Percentiles rank a stretch among this genome's conserved stretches.
These are phyloP conservation scores for Cronartium quercuum DNA, from an alignment of 1,284 basidiomycete species.

Conservation along the genomic window DNA sequence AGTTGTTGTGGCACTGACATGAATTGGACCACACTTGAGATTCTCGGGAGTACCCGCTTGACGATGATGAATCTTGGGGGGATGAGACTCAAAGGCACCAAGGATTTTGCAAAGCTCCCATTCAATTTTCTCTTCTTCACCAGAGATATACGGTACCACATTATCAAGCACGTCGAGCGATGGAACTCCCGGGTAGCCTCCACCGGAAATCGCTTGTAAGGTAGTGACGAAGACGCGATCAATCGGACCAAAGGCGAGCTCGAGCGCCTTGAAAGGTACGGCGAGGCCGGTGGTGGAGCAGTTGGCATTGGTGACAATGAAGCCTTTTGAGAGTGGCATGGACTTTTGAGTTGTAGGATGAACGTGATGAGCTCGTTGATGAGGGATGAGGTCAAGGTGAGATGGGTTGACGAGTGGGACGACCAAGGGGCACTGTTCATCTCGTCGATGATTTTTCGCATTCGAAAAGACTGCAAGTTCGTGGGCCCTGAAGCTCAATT, in stretches of 20 bases:
- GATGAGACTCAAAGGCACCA: constrained; percentile 59
- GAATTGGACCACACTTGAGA: constrained; percentile 69
- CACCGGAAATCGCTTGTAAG: constrained; percentile 95
- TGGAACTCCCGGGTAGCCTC: constrained; percentile 89
- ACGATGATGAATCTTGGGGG: constrained; percentile 51
- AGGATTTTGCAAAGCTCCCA: constrained; percentile 98
- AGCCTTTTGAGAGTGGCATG: constrained; percentile 68
- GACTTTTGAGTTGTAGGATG: constrained; percentile 50
- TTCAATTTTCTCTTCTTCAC: constrained; percentile 88
- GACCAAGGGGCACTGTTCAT: constrained; percentile 90
- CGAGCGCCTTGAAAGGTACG: constrained; percentile 84
- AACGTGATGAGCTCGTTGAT: constrained; percentile 56
- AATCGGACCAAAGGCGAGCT: constrained; percentile 85
- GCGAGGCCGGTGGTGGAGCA: constrained; percentile 94
- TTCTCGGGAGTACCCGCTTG: constrained; percentile 46
- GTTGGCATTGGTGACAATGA: constrained; percentile 98
- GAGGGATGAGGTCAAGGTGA: constrained; percentile 69
- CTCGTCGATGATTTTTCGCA: constrained; percentile 91
- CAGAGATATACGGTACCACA: constrained; percentile 85
- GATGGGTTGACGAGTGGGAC: constrained; percentile 91
- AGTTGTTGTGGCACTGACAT: constrained; percentile 83
- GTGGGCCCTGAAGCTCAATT: constrained; percentile 75
- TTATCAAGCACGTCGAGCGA: constrained; percentile 93
- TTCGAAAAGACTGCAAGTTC: constrained; percentile 94
- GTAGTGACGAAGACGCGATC: constrained; percentile 86